Base-by-base conservation (phyloP, 345 rosid genomes). In the Brassica cretica region DNA sequence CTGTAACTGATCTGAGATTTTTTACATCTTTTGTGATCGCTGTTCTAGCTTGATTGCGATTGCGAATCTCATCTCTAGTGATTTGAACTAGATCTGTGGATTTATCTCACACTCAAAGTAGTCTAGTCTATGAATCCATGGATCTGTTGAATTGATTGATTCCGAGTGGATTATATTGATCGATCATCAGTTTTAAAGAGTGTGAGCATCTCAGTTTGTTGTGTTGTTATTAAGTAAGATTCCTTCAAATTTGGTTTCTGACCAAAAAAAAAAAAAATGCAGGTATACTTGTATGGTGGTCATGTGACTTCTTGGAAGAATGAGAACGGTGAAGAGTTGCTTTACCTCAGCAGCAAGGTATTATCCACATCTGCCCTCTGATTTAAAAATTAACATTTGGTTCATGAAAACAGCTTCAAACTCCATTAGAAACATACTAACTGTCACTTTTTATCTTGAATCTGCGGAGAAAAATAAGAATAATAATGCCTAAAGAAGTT, bases 281-380 rank as follows among this genome's bases (percentile, higher is more conserved):
- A 94, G 97, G 87, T 94, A 16, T 94, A 89, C 76, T 71, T 92
- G 85, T 88, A 91, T 68, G 98, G 98, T n/a, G 97, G 84, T 66
- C 98, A 92, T 9, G 94, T 94, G 68, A 94, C 97, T 60, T 92
- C 98, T 77, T 94, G 98, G 98, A 92, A 87, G 86, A 91, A 94
- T 87, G 90, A 88, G 66, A 88, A 88, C 53, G 90, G 93, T 46
- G 98, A 92, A 80, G 98, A 91, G 88, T 78, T 91, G 71, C 90
- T 91, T 80, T 83, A 88, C 82, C 86, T 91, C 63, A 89, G 94
- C 79, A 89, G 82, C 81, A 91, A 88, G 94, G 97, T 91, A 75
- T n/a, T n/a, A 14, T 6, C 24, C 46, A 33, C 33, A 46, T 24
- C 61, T 77, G 29, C 21, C 59, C 8, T 19, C 18, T 62, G 3